Conservation (phyloP, 2,329 filamentous ascomycete species). For the Clonostachys solani region DNA sequence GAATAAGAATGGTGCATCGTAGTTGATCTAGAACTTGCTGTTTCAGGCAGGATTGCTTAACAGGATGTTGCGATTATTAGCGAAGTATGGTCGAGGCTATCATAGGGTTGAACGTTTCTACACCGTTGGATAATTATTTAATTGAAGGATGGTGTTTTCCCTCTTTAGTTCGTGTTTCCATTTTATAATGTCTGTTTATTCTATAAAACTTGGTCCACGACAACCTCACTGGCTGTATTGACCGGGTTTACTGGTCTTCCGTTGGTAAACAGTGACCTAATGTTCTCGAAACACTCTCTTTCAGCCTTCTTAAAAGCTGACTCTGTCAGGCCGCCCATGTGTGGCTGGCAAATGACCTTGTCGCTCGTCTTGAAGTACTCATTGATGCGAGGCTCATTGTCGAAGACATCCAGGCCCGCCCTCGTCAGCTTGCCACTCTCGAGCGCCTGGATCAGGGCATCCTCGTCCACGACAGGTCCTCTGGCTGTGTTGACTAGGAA, state of each 20-base stretch:
- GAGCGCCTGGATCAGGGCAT: constrained; percentile 62
- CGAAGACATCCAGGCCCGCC: constrained; percentile 66
- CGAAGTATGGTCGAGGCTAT: no score
- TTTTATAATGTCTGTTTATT: no score
- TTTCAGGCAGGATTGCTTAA: no score
- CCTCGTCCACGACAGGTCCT: constrained; percentile 70
- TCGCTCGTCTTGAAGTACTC: no score
- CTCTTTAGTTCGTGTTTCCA: no score
- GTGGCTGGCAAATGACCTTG: constrained; percentile 30
- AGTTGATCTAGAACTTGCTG: no score
- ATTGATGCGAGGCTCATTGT: constrained; percentile 52
- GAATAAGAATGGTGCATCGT: no score
- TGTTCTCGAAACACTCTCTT: constrained; percentile 26
- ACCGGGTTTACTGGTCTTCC: constrained; percentile 11
- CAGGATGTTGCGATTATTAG: no score
- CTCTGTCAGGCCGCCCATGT: constrained; percentile 36
- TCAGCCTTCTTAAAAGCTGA: constrained; percentile 31
- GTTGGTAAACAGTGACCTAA: constrained; percentile 12
- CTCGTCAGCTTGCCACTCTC: constrained; percentile 56
- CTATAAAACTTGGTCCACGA: no score
- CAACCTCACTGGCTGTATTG: neutral
- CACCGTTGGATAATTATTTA: no score
- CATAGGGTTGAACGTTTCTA: no score
- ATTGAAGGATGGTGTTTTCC: no score
- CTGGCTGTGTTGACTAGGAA: constrained; percentile 67